A percentile compares a stretch with the other conserved stretches of the same genome.
Conservation (phyloP, 2,329 filamentous ascomycete genomes). For the Exophiala phaeomuriformis region DNA sequence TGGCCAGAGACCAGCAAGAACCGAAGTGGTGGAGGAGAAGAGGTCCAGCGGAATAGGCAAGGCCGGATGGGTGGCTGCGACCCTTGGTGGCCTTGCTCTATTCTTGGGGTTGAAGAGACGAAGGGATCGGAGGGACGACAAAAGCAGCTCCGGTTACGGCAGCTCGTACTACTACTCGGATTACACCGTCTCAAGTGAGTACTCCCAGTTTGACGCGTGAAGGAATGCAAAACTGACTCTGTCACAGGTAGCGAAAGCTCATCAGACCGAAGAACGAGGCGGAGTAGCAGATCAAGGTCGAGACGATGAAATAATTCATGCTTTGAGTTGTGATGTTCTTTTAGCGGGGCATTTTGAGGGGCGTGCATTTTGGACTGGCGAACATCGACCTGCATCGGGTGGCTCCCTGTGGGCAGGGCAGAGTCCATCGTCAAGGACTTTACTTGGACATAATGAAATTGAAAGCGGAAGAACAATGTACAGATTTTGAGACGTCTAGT, state of each 20-base stretch:
- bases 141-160: constrained; percentile 33
- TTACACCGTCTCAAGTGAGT: constrained; percentile 38
- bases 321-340: too few species aligned
- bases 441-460: too few species aligned
- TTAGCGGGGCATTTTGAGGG: too few species aligned
- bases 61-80: constrained; percentile 37
- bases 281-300: constrained; percentile 26
- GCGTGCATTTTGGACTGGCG: too few species aligned
- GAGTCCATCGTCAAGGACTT: too few species aligned
- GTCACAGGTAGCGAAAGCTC: constrained; percentile 39
- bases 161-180: constrained; percentile 37
- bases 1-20: constrained; percentile 33
- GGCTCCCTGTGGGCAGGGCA: too few species aligned
- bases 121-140: constrained; percentile 33
- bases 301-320: constrained; percentile 1
- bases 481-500: too few species aligned
- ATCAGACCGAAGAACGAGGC: constrained; percentile 34
- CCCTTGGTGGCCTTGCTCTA: constrained; percentile 39
- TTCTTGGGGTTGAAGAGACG: constrained; percentile 41
- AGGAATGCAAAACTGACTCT: constrained; percentile 17
- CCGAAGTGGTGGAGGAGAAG: constrained; percentile 31
- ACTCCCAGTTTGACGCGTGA: constrained; percentile 21
- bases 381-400: too few species aligned
- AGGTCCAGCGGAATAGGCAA: constrained; percentile 34
- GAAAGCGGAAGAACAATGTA: too few species aligned